A percentile compares a stretch with the other conserved stretches of the same genome.
These are phyloP conservation scores for Mrakia frigida DNA, from an alignment of 768 basidiomycete genomes.

Conservation along the genomic window DNA sequence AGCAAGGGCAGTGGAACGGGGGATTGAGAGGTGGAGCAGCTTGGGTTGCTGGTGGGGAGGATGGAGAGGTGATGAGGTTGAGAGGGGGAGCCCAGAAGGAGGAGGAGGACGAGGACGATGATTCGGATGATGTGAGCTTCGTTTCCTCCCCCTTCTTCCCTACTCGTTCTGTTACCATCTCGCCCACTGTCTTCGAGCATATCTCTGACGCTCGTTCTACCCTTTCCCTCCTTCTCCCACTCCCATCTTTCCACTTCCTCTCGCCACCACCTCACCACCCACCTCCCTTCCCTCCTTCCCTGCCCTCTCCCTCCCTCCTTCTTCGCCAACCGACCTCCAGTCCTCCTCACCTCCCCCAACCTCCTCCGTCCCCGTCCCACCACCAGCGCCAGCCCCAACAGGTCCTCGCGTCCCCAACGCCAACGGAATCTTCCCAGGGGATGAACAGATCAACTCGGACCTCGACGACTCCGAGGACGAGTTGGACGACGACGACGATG, in stretches of 20 bases:
- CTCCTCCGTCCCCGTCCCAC: constrained; percentile 28
- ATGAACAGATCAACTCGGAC: constrained; percentile 91
- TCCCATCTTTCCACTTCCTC: too few species aligned
- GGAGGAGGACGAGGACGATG: constrained; percentile 24
- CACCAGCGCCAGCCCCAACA: neutral
- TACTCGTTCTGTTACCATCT: neutral
- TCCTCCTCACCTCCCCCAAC: neutral
- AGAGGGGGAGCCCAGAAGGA: constrained; percentile 25
- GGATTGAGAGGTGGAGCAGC: constrained; percentile 19
- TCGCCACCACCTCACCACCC: neutral
- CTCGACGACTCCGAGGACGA: constrained; percentile 80
- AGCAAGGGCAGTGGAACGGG: constrained; percentile 24
- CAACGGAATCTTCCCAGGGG: constrained; percentile 44
- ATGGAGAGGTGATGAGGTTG: constrained; percentile 22
- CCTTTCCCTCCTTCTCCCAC: neutral
- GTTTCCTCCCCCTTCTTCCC: neutral
- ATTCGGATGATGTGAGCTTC: constrained; percentile 15
- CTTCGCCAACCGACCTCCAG: neutral
- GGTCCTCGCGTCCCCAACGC: constrained; percentile 38
- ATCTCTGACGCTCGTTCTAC: neutral
- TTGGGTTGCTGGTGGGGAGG: neutral
- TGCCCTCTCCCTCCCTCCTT: neutral
- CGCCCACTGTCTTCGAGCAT: neutral
- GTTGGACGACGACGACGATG: constrained; percentile 51
- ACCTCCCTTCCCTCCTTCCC: neutral